Base-by-base conservation (phyloP, 805 yeast species). In the Wickerhamiella sorbophila region DNA sequence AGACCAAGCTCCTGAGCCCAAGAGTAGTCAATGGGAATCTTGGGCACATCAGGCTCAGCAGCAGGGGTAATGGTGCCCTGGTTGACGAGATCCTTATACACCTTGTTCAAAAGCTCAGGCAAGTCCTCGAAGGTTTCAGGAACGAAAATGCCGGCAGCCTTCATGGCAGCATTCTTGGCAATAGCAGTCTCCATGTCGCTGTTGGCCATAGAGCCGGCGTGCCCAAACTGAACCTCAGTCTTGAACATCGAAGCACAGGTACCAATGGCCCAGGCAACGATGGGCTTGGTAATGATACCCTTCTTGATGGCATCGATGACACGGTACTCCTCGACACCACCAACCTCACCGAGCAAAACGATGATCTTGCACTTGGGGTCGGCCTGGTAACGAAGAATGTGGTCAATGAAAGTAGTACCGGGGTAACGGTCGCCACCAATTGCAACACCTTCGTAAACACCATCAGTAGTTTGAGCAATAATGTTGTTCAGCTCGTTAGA, bases 121-220 rank as follows among this genome's bases (percentile, higher is more conserved):
- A 65, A 48, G 46, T 66, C 70, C 55, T 65, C 70, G 48, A 65
- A 75, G 58, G 80, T 84, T 47, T 80, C 83, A 52, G 94, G 95
- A 42, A 84, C 91, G 54, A 78, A 75, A 64, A 88, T 85, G 1
- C 98, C 98, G 18, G 97, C 97, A 52, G 79, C 80, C 63, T 83
- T 79, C 65, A 88, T 85, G 52, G 81, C 78, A 49, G 73, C 72
- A 56, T 75, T 75, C 69, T 75, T 75, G 56, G 77, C 67, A 53
- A 62, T 65, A 48, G 81, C 81, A 47, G 79, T 78, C 65, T 78
- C 81, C 60, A 71, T 69, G 61, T 77, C 77, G 51, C 79, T 75
- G 62, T 78, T 72, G 55, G 79, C 77, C 63, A 75, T 71, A 57
- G 81, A 75, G 57, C 81, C 81, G 47, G 81, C 81, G 63, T 75